Percentiles rank a stretch among this genome's conserved stretches.
Evolutionary conservation across 306 rosid species (phyloP).

Genomic region (Urtica urens): DNA sequence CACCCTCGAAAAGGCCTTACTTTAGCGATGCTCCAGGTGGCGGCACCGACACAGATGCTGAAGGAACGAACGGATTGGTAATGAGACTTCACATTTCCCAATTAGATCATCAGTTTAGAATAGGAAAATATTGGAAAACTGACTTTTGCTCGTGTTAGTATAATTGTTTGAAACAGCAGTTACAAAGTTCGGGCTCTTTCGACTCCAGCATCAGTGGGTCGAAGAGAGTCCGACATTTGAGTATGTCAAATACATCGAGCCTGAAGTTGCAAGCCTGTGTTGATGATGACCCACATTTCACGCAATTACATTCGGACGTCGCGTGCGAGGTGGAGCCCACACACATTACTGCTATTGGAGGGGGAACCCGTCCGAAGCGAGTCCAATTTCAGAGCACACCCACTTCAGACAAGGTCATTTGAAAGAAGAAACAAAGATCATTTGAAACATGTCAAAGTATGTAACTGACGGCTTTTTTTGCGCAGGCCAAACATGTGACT

Average conservation of each 20-base stretch:
- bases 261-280: constrained; percentile 5
- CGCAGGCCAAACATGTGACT: not conserved
- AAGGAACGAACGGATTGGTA: constrained; percentile 31
- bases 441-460: not conserved
- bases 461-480: not conserved
- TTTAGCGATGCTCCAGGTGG: constrained; percentile 6
- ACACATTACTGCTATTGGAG: not conserved
- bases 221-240: constrained; percentile 2
- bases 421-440: constrained; percentile 19
- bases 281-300: no score
- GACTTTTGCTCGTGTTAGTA: not conserved
- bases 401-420: constrained; percentile 32
- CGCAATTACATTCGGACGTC: no score
- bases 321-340: not conserved
- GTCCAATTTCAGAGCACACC: constrained; percentile 12
- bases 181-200: not conserved
- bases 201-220: constrained; percentile 8
- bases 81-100: not conserved
- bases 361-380: constrained; percentile 15
- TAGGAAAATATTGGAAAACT: not conserved
- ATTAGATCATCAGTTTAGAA: no score
- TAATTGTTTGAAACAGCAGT: no score
- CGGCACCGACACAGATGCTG: constrained; percentile 31
- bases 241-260: constrained; percentile 6
- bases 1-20: constrained; percentile 15